Base-by-base conservation (phyloP, 768 basidiomycete species). In the Rhodotorula paludigena region DNA sequence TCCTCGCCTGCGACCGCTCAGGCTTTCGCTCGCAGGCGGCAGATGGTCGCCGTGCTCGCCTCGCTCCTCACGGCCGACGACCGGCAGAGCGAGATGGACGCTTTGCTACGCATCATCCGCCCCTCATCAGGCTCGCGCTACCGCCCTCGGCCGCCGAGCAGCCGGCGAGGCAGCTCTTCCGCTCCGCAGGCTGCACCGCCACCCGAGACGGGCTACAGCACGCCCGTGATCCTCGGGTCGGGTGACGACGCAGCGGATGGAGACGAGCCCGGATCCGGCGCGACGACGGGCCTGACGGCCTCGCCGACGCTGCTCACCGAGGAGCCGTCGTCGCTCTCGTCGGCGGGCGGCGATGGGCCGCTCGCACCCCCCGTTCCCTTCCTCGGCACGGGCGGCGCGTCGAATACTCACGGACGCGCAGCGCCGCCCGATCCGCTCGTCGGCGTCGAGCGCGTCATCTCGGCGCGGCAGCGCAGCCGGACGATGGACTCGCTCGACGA, bases 41-140 rank as follows among this genome's bases (percentile, higher is more conserved):
- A 72, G 45, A 68, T 72, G 66, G 57, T 72, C 57, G 57, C 64
- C 14, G 48, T 71, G 21, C 45, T 66, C 35, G 47, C 61, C 2
- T 32, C 44, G n/a, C 60, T 71, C 33, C 30, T 52, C 18, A 71
- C 69, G 14, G 45, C 11, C 35, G 69, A 71, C 36, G 64, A 71
- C 39, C 63, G 71, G 2, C 71, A 72, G 32, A 39, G 5, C 32
- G 66, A 68, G 60, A 65, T 72, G 39, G 71, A 72, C 35, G 30
- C 20, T 16, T 60, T 68, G 18, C 44, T 60, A 7, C 51, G 36
- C 30, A 20, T 57, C 11, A 58, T 67, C 35, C 60, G 60, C 18
- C 58, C n/a, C 15, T 38, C 25, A 28, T 8, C 18, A 42, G 28
- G n/a, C 20, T 11, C 60, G 18, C 39, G 45, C 5, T 21, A 30